Conservation (phyloP, 345 rosid species). For the Nasturtium officinale region DNA sequence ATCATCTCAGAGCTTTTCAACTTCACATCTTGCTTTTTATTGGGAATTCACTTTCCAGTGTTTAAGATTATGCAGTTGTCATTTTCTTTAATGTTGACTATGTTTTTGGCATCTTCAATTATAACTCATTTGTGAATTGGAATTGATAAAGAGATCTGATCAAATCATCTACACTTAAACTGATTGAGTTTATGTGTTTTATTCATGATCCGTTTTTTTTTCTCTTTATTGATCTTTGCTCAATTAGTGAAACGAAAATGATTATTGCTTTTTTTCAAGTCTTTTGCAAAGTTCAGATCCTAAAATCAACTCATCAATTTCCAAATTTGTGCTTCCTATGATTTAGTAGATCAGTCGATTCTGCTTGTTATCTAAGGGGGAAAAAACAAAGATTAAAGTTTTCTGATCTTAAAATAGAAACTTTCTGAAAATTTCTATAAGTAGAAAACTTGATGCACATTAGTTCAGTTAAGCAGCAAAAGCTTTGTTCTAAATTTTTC, state of each 20-base stretch:
- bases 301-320: neutral
- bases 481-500: neutral
- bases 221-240: slow-evolving; percentile 15
- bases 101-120: slow-evolving; percentile 8
- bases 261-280: neutral
- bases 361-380: slow-evolving; percentile 6
- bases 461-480: slow-evolving; percentile 3
- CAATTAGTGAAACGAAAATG: neutral
- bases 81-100: neutral
- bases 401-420: slow-evolving; percentile 28
- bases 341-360: neutral
- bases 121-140: neutral
- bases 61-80: too few relatives aligned
- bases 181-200: slow-evolving; percentile 7
- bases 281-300: slow-evolving; percentile 13
- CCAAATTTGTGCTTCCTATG: slow-evolving; percentile 19
- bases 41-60: too few relatives aligned
- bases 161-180: neutral
- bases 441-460: neutral
- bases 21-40: too few relatives aligned
- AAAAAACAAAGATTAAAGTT: neutral
- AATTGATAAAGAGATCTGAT: slow-evolving; percentile 22
- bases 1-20: too few relatives aligned
- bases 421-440: neutral
- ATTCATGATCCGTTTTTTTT: neutral